These are phyloP conservation scores for Lomentospora prolificans DNA, from an alignment of 2,329 filamentous ascomycete species.

Conservation along the genomic window DNA sequence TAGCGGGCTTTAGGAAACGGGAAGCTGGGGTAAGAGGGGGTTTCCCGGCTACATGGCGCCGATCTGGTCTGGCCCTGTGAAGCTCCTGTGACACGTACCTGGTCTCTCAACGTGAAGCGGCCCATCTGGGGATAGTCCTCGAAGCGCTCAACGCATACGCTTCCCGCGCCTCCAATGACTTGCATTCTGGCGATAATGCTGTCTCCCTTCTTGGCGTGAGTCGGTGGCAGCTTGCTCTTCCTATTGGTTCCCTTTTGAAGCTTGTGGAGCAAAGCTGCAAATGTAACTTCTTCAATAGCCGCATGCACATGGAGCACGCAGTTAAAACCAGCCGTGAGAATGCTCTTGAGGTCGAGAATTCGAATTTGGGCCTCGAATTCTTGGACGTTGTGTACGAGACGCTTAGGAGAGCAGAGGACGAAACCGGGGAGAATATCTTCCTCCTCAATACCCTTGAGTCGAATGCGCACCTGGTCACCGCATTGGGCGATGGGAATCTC, in stretches of 20 bases:
- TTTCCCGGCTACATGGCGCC: neutral
- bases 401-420: constrained; percentile 89
- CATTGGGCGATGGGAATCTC: constrained; percentile 74
- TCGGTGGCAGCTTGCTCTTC: constrained; percentile 86
- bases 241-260: constrained; percentile 88
- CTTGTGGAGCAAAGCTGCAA: constrained; percentile 79
- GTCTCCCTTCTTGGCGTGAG: constrained; percentile 73
- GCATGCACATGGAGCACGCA: constrained; percentile 96
- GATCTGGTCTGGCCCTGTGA: neutral
- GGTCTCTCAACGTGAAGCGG: constrained; percentile 80
- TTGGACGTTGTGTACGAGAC: constrained; percentile 80
- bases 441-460: constrained; percentile 90
- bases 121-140: constrained; percentile 94
- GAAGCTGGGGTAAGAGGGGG: neutral
- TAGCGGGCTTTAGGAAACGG: constrained; percentile 19
- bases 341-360: constrained; percentile 88
- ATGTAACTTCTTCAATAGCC: constrained; percentile 95
- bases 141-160: constrained; percentile 87
- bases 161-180: constrained; percentile 73
- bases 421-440: constrained; percentile 94
- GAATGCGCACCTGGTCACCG: constrained; percentile 88
- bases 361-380: constrained; percentile 95
- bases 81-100: constrained; percentile 44
- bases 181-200: constrained; percentile 89
- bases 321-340: constrained; percentile 90